These are phyloP conservation scores for Ambispora gerdemannii DNA, from an alignment of 192 early-diverging fungal genomes.

Conservation along the genomic window DNA sequence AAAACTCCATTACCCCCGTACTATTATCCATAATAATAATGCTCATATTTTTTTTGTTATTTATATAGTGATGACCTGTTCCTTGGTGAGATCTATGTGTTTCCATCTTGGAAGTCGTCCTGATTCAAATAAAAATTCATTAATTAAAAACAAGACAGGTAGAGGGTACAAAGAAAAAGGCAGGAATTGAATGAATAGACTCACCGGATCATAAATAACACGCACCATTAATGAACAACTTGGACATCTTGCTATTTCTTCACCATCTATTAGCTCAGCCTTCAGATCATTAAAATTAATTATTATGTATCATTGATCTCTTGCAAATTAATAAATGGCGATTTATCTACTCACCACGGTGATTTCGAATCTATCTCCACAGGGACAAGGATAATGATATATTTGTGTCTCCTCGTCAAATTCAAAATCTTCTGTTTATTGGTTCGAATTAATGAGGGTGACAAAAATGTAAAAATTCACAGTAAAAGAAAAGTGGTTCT, in stretches of 20 bases:
- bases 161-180: background rate
- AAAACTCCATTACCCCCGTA: too few relatives aligned
- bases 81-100: background rate
- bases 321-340: slow-evolving; percentile 11
- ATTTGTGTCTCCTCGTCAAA: slow-evolving; percentile 79
- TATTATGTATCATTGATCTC: too few relatives aligned
- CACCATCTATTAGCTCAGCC: slow-evolving; percentile 76
- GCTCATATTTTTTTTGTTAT: too few relatives aligned
- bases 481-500: background rate
- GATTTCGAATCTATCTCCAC: slow-evolving; percentile 93
- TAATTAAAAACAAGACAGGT: background rate
- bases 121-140: background rate
- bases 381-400: slow-evolving; percentile 94
- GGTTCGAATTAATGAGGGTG: background rate
- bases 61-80: background rate
- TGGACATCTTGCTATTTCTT: slow-evolving; percentile 87
- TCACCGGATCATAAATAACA: slow-evolving; percentile 83
- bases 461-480: slow-evolving; percentile 24
- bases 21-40: too few relatives aligned
- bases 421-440: slow-evolving; percentile 79
- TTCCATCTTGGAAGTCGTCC: slow-evolving; percentile 15
- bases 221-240: slow-evolving; percentile 88
- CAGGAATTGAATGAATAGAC: background rate
- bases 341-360: slow-evolving; percentile 47
- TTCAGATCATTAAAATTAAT: slow-evolving; percentile 25